Evolutionary conservation across 2,329 filamentous ascomycete species (phyloP).

Genomic region (Exophiala bonariae): DNA sequence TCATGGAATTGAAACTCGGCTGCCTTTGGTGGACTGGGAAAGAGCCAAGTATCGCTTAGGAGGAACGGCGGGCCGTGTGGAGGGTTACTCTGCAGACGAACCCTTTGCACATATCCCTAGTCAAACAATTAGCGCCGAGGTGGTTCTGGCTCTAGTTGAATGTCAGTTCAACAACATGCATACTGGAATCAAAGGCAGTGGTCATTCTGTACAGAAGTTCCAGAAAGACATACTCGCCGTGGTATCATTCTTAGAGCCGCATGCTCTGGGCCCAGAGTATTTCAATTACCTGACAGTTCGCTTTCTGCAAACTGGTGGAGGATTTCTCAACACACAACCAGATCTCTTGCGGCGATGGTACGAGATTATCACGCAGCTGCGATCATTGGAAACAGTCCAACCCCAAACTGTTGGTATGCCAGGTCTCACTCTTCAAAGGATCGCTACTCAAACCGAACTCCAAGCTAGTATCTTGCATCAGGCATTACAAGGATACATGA

Average conservation of each 20-base stretch:
- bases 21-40: constrained; percentile 20
- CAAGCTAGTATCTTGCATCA: constrained; percentile 36
- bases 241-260: constrained; percentile 42
- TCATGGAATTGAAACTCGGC: constrained; percentile 2
- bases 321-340: constrained; percentile 47
- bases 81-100: constrained; percentile 22
- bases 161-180: constrained; percentile 51
- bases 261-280: constrained; percentile 31
- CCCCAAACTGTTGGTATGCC: not conserved
- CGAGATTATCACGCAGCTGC: constrained; percentile 2
- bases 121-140: constrained; percentile 58
- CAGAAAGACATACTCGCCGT: constrained; percentile 32
- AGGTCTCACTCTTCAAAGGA: constrained; percentile 14
- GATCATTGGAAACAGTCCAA: constrained; percentile 5
- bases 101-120: constrained; percentile 42
- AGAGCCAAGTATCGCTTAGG: constrained; percentile 14
- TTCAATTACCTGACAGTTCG: constrained; percentile 47
- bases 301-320: constrained; percentile 50
- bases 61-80: constrained; percentile 16
- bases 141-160: constrained; percentile 57
- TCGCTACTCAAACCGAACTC: constrained; percentile 19
- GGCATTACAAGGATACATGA: constrained; percentile 39
- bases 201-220: constrained; percentile 2
- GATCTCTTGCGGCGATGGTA: constrained; percentile 36
- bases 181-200: constrained; percentile 27